Base-by-base conservation (phyloP, 2,329 filamentous ascomycete genomes). In the Trichophyton simii region DNA sequence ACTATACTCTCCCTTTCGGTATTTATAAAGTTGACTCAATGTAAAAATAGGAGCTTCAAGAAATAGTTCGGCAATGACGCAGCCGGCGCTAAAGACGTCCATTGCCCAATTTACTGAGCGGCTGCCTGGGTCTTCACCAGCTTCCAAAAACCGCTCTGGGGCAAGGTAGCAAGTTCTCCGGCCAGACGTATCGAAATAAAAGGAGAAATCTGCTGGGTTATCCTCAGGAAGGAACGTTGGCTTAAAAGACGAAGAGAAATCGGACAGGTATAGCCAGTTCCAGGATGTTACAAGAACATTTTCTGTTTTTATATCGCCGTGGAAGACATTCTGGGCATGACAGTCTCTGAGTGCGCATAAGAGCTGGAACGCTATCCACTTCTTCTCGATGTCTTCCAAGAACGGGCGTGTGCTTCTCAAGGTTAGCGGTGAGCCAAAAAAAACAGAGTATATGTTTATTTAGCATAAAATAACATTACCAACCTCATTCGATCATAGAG, bases 191-290 rank as follows among this genome's bases (percentile, higher is more conserved):
- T 99, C 94, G 68, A 97, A 99, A 72, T 92, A 99, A 74, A 96
- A 97, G 0, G 91, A 96, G 70, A 97, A 99, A 69, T 97, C 91
- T 15, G 90, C 91, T 1, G 94, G 94, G 69, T 99, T 97, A 69
- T 99, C 91, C 72, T 96, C 92, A 2, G 94, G 94, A 2, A 99
- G 79, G 73, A 90, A 89, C 3, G 91, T 89, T 9, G 91, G 94
- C 71, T 99, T 99, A 78, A 95, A 97, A 0, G 89, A 87, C 0
- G 92, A 91, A 3, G 92, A 96, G 72, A 97, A 99, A 73, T 99
- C 94, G n/a, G 91, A 87, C 42, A 99, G 81, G 72, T 97, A 99
- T 1, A 99, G 81, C 94, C 95, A 99, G 76, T 97, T 96, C 94
- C 94, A 99, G 5, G 94, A 97, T 0, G 94, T 99, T 58, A 99